Base-by-base conservation (phyloP, 495 filamentous ascomycete genomes). In the Lasiosphaeria ovina region DNA sequence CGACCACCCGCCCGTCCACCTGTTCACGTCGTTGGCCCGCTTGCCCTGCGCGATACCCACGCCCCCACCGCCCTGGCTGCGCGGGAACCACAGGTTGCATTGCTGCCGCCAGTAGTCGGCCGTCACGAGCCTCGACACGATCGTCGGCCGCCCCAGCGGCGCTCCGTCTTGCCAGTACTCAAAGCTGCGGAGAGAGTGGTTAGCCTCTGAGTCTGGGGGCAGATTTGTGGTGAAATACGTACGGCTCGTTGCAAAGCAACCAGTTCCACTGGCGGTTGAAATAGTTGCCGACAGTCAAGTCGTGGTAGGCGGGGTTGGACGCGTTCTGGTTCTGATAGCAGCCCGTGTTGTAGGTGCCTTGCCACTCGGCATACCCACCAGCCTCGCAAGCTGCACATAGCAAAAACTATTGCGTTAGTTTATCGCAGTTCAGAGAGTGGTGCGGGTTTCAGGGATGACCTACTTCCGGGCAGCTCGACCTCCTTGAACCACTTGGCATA, bases 221-320 rank as follows among this genome's bases (percentile, higher is more conserved):
- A 10, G 1, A 3, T 24, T 24, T 24, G 24, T 24, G 2, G 24
- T 24, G 2, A 52, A 11, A 1, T 10, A 66, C 58, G 51, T 65
- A 65, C 17, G 87, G 85, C 71, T 89, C 84, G 66, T 88, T 88
- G 76, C 86, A 87, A 42, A 85, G 72, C 68, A 88, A 76, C 84
- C 83, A 88, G 60, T 76, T 69, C 86, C 85, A 89, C 60, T 88
- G 86, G 12, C 83, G 73, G 70, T 88, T 69, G 49, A 55, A 74
- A 48, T 62, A 61, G 68, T 88, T 88, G 61, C 55, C 55, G 0
- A 82, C 76, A 2, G 76, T 71, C 14, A 74, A 66, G 61, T 89
- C 85, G 35, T 81, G 81, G 71, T 79, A 89, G 11, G 83, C 62
- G 14, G 79, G 76, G 67, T 79, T 87, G 51, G 75, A 76, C 4